Evolutionary conservation across 345 rosid genomes (phyloP).

Genomic region (Sapria himalayana): DNA sequence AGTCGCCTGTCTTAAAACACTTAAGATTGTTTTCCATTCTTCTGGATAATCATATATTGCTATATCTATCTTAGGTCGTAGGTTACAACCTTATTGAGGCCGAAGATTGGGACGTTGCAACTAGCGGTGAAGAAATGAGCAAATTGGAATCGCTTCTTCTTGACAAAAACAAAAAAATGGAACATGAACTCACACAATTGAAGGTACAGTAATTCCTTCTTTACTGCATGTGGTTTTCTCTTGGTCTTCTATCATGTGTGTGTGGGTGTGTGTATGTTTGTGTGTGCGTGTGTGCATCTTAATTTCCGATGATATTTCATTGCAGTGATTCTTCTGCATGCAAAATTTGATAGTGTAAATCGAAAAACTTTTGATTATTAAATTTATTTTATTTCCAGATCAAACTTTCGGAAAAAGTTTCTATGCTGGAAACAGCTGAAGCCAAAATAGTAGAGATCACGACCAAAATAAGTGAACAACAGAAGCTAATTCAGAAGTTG

Average conservation of each 20-base stretch:
- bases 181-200: conserved; percentile 77
- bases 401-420: conserved; percentile 58
- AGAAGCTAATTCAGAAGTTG: conserved; percentile 73
- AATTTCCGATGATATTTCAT: neutral
- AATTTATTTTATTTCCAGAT: conserved; percentile 34
- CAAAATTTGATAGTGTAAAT: too few species aligned
- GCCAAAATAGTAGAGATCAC: conserved; percentile 50
- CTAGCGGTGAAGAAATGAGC: conserved; percentile 90
- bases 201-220: conserved; percentile 28
- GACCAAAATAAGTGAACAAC: conserved; percentile 55
- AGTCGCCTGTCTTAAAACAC: too few species aligned
- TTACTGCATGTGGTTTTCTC: neutral
- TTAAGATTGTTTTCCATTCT: too few species aligned
- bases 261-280: conserved; percentile 7
- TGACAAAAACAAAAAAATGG: conserved; percentile 92
- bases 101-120: conserved; percentile 97
- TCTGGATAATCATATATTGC: too few species aligned
- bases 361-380: too few species aligned
- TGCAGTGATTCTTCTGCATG: too few species aligned
- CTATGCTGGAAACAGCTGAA: conserved; percentile 64
- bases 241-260: neutral
- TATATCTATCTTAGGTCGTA: too few species aligned
- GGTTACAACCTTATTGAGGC: conserved; percentile 97
- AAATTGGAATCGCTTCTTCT: conserved; percentile 97
- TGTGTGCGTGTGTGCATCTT: conserved; percentile 4